Conservation (phyloP, 2,329 filamentous ascomycete species). For the Bipolaris cookei region DNA sequence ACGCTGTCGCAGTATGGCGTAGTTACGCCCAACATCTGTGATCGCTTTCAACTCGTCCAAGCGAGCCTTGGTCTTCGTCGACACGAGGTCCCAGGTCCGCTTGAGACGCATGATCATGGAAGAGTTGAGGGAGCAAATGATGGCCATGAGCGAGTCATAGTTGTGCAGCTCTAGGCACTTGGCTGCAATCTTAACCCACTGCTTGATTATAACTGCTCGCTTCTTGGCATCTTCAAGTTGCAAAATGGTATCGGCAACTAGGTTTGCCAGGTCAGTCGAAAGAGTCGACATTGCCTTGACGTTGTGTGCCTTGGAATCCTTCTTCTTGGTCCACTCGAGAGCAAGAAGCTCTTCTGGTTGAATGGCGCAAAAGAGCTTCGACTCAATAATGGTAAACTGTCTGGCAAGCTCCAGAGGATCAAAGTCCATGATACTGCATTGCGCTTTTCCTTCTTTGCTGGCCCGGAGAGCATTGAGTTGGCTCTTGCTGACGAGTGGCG, state of each 20-base stretch:
- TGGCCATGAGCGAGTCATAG: conserved; percentile 96
- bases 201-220: conserved; percentile 87
- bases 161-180: conserved; percentile 90
- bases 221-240: conserved; percentile 90
- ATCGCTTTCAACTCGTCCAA: conserved; percentile 81
- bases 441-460: conserved; percentile 74
- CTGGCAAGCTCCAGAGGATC: conserved; percentile 89
- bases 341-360: conserved; percentile 89
- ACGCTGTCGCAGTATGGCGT: conserved; percentile 81
- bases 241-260: conserved; percentile 92
- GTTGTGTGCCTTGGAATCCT: conserved; percentile 78
- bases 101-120: conserved; percentile 88
- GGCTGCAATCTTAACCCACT: conserved; percentile 94
- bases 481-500: conserved; percentile 73
- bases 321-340: conserved; percentile 92
- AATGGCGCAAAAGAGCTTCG: conserved; percentile 88
- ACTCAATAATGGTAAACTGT: conserved; percentile 91
- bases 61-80: conserved; percentile 78
- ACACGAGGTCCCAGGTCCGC: conserved; percentile 90
- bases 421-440: conserved; percentile 83
- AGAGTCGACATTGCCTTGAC: conserved; percentile 93
- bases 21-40: conserved; percentile 89
- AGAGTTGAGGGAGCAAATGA: conserved; percentile 91
- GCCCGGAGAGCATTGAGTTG: conserved; percentile 74
- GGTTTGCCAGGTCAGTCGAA: conserved; percentile 88